A percentile compares a stretch with the other conserved stretches of the same genome.
phyloP scores from a whole-genome alignment of 2,329 filamentous ascomycete species.

The Tolypocladium album region DNA sequence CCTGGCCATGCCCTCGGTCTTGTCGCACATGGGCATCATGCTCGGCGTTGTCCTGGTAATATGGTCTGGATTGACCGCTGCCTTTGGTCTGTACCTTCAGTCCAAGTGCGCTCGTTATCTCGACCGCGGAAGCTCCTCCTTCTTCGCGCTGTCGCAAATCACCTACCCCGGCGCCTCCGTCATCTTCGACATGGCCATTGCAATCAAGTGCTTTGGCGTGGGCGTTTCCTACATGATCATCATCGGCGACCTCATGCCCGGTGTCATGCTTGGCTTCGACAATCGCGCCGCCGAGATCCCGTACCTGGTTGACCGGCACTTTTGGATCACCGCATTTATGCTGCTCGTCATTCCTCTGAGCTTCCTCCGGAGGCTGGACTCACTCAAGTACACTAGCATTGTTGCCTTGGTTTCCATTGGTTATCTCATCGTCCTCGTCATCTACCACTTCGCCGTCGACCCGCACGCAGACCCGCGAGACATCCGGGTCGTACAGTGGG shows the following conservation, averaged over 20 bases:
- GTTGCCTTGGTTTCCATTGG: conserved; percentile 86
- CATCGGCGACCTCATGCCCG: conserved; percentile 96
- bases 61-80: conserved; percentile 82
- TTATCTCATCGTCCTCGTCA: conserved; percentile 84
- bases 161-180: conserved; percentile 95
- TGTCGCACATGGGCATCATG: conserved; percentile 90
- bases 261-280: conserved; percentile 75
- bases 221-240: conserved; percentile 97
- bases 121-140: conserved; percentile 78
- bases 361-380: conserved; percentile 84
- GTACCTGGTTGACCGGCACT: conserved; percentile 81
- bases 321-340: conserved; percentile 99
- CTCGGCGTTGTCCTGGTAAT: conserved; percentile 75
- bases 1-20: conserved; percentile 86
- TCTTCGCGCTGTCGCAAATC: conserved; percentile 93
- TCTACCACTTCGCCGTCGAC: conserved; percentile 85
- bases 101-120: conserved; percentile 87
- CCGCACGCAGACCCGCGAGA: conserved; percentile 61
- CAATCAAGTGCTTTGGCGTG: conserved; percentile 96
- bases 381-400: conserved; percentile 92
- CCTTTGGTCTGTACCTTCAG: conserved; percentile 91
- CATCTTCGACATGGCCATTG: conserved; percentile 90
- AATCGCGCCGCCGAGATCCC: conserved; percentile 47
- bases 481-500: conserved; percentile 69
- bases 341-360: conserved; percentile 89